Base-by-base conservation (phyloP, 2,329 filamentous ascomycete genomes). In the Penicillium corylophilum region DNA sequence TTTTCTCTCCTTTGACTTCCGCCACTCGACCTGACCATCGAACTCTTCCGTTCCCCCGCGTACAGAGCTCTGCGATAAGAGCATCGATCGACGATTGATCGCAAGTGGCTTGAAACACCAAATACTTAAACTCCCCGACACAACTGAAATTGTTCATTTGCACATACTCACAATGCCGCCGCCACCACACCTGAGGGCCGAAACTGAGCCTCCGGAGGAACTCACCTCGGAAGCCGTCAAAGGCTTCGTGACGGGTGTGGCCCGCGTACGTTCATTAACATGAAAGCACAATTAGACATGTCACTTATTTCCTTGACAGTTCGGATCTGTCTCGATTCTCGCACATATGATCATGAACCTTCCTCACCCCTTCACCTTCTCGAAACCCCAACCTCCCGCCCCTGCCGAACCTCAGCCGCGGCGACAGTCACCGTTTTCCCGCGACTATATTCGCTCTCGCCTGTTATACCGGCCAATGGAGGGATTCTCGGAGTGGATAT, bases 401-500 rank as follows among this genome's bases (percentile, higher is more conserved):
- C 53, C 61, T 18, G 50, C 62, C 22, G 52, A 57, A 15, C 48
- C 57, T 12, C 63, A 51, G 45, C 51, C 60, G 28, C 56, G 55
- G 46, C 58, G 59, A 13, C 56, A 56, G 4, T 66, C 65, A 2
- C 57, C 54, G 1, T 67, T 70, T 44, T 70, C 66, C 26, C 62
- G 63, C 16, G 60, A 67, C 5, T 63, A 61, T 38, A 53, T 71
- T 15, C 66, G 64, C 24, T 66, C 68, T 10, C 63, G 61, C 24
- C 53, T 71, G 6, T 65, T 72, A 55, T 68, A 74, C 58, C 64
- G 68, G 24, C 73, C 75, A 2, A 60, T 80, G 5, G 76, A 79
- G 48, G 75, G 73, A 0, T 77, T 81, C 61, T 80, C 77, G 0
- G 68, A 71, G 22, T 77, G 77, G 61, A 68, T 79, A 46, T 76